Conservation (phyloP, 805 yeast species). For the Zygosaccharomyces bailii region DNA sequence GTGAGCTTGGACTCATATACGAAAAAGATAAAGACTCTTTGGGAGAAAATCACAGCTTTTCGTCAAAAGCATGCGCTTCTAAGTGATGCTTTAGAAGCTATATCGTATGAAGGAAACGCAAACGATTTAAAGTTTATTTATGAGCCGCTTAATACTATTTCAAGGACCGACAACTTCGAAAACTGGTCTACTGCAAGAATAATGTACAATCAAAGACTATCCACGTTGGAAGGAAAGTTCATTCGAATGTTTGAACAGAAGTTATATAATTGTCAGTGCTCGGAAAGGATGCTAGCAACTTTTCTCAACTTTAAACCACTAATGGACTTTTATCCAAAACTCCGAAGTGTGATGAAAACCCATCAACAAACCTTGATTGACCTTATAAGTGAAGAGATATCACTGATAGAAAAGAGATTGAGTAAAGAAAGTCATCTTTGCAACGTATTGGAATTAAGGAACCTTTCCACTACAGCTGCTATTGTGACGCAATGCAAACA, state of each 20-base stretch:
- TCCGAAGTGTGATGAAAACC: constrained; percentile 57
- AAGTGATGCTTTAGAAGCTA: constrained; percentile 32
- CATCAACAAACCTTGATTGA: constrained; percentile 51
- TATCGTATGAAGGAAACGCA: constrained; percentile 24
- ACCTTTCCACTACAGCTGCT: constrained; percentile 47
- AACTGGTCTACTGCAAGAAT: constrained; percentile 41
- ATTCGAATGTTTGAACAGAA: constrained; percentile 40
- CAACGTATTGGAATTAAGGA: constrained; percentile 40
- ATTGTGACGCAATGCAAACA: constrained; percentile 53
- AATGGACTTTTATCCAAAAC: constrained; percentile 45
- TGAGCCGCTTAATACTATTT: constrained; percentile 40
- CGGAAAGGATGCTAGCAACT: constrained; percentile 50
- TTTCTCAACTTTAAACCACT: constrained; percentile 49
- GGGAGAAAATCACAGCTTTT: constrained; percentile 44
- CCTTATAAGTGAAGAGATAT: constrained; percentile 48
- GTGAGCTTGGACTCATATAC: constrained; percentile 55
- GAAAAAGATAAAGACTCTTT: constrained; percentile 39
- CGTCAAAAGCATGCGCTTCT: constrained; percentile 54
- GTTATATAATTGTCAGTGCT: constrained; percentile 37
- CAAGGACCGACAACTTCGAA: constrained; percentile 25
- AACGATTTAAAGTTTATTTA: constrained; percentile 42
- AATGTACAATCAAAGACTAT: constrained; percentile 42
- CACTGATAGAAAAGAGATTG: constrained; percentile 41
- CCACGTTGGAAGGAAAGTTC: constrained; percentile 45
- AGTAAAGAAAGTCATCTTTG: constrained; percentile 36